Evolutionary conservation across 108 stramenopile genomes (phyloP).

Genomic region (Pseudonitzschia delicatissima): DNA sequence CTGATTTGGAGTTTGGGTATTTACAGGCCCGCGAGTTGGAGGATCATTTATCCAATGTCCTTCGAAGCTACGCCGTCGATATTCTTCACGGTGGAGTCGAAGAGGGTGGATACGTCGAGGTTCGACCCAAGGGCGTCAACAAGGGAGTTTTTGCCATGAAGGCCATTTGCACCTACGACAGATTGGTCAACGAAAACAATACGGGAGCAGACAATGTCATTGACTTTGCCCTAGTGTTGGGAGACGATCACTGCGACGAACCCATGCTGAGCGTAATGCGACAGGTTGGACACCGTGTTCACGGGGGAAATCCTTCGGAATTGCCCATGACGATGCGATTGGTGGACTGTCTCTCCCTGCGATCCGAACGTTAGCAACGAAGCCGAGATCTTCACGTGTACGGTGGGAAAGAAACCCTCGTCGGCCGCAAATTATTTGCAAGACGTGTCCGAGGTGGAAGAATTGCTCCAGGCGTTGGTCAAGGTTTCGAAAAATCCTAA

Average conservation of each 20-base stretch:
- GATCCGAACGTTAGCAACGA: constrained; percentile 62
- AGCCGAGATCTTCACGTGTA: constrained; percentile 82
- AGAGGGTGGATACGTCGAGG: constrained; percentile 87
- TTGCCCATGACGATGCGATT: constrained; percentile 67
- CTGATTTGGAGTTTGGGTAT: constrained; percentile 97
- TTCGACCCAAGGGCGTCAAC: constrained; percentile 85
- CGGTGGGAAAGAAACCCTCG: constrained; percentile 97
- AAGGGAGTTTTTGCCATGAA: constrained; percentile 86
- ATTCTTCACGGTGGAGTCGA: constrained; percentile 89
- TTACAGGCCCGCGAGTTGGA: constrained; percentile 94
- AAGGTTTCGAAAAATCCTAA: constrained; percentile 50
- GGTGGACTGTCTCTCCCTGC: constrained; percentile 75
- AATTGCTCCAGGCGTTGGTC: constrained; percentile 80
- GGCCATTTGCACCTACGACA: constrained; percentile 58
- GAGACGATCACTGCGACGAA: constrained; percentile 95
- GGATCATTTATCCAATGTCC: constrained; percentile 90
- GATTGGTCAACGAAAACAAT: constrained; percentile 20
- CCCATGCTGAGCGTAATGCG: constrained; percentile 93
- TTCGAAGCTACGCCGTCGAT: constrained; percentile 90
- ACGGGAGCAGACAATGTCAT: constrained; percentile 47
- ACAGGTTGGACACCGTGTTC: constrained; percentile 64
- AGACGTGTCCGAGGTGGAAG: constrained; percentile 89
- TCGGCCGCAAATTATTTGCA: constrained; percentile 93
- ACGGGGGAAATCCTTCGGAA: constrained; percentile 47
- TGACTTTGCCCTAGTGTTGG: constrained; percentile 85